phyloP scores from a whole-genome alignment of 768 basidiomycete genomes.

The Boletus huronensis region DNA sequence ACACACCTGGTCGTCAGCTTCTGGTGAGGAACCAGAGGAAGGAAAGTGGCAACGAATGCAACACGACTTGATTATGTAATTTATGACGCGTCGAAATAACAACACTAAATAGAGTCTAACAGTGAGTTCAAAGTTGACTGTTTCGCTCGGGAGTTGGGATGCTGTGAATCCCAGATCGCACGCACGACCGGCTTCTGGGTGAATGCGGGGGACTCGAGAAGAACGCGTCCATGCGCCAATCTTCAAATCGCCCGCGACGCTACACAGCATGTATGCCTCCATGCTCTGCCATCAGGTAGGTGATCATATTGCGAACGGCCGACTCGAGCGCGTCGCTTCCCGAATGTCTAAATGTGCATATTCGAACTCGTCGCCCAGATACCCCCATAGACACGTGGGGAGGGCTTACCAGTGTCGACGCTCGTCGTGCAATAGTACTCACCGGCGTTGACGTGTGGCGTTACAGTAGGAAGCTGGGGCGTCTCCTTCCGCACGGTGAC shows the following conservation, averaged over 20 bases:
- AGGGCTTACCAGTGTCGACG: conserved; percentile 40
- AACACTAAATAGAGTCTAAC: too few relatives aligned
- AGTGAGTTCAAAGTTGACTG: too few relatives aligned
- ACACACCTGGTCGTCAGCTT: too few relatives aligned
- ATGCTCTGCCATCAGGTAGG: conserved; percentile 42
- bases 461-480: conserved; percentile 48
- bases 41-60: too few relatives aligned
- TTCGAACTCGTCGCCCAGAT: neutral
- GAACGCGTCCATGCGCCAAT: conserved; percentile 37
- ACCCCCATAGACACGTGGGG: neutral
- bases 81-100: too few relatives aligned
- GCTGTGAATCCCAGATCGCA: neutral
- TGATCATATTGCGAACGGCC: conserved; percentile 58
- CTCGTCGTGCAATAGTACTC: conserved; percentile 60
- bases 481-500: conserved; percentile 54
- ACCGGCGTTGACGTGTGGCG: conserved; percentile 12
- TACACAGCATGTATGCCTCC: conserved; percentile 61
- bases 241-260: conserved; percentile 54
- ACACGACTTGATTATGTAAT: too few relatives aligned
- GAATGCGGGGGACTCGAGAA: neutral
- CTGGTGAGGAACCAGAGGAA: too few relatives aligned
- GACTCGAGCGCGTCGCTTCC: conserved; percentile 52
- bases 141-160: too few relatives aligned
- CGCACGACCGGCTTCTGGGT: neutral
- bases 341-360: conserved; percentile 38